Conservation (phyloP, 495 filamentous ascomycete species). For the Durotheca rogersii region DNA sequence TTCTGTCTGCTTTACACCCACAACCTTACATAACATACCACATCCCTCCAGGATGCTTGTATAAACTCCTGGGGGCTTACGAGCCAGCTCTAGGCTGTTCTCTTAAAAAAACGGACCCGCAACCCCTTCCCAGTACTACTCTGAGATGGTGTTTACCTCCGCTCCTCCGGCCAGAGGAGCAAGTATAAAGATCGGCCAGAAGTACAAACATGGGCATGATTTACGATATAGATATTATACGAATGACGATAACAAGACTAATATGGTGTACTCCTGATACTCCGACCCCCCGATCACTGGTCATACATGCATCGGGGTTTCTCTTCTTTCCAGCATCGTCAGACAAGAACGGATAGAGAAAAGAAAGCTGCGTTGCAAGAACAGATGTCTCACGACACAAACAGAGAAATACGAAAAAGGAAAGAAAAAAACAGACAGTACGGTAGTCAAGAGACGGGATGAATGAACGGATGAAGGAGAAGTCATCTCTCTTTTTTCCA, state of each 20-base stretch:
- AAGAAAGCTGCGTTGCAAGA: background rate
- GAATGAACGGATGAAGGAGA: background rate
- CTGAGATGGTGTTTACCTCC: too few relatives aligned
- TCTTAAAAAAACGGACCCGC: too few relatives aligned
- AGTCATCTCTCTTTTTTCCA: background rate
- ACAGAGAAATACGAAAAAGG: too few relatives aligned
- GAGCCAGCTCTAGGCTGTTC: too few relatives aligned
- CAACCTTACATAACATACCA: background rate
- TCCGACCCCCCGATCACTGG: too few relatives aligned
- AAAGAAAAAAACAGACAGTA: background rate
- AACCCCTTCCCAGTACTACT: too few relatives aligned
- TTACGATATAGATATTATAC: conserved; percentile 14
- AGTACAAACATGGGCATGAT: too few relatives aligned
- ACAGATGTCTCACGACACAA: conserved; percentile 20
- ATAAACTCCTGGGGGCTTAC: background rate
- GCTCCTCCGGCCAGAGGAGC: too few relatives aligned
- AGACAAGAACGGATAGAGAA: conserved; percentile 12
- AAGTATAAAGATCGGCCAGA: background rate
- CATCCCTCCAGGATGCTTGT: conserved; percentile 8
- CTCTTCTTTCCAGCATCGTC: background rate
- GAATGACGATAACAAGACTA: conserved; percentile 1
- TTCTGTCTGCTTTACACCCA: background rate
- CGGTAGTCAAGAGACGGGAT: too few relatives aligned
- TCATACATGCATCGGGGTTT: background rate
- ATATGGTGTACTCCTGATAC: background rate